phyloP scores from a whole-genome alignment of 768 basidiomycete species.

The Calocybe cyanea region DNA sequence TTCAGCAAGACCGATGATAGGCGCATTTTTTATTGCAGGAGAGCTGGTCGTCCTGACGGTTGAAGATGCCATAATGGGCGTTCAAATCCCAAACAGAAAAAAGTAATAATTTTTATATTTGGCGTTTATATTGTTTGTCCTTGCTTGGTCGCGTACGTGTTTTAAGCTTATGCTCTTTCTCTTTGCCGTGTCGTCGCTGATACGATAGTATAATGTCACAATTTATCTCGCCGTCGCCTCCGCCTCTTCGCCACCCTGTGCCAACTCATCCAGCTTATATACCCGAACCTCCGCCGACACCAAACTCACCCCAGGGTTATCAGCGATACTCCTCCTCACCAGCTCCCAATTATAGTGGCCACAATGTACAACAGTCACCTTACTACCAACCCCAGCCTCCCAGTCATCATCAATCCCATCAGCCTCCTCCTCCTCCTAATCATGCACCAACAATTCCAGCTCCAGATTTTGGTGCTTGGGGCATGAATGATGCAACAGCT shows the following conservation, averaged over 20 bases:
- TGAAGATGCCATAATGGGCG: conserved; percentile 32
- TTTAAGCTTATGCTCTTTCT: too few relatives aligned
- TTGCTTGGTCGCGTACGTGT: too few relatives aligned
- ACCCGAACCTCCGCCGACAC: conserved; percentile 77
- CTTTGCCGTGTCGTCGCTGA: too few relatives aligned
- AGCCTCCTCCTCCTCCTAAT: conserved; percentile 15
- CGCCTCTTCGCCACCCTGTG: conserved; percentile 83
- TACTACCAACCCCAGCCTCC: conserved; percentile 41
- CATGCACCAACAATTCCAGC: conserved; percentile 26
- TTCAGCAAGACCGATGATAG: conserved; percentile 76
- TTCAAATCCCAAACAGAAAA: neutral
- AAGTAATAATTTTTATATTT: too few relatives aligned
- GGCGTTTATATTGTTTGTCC: too few relatives aligned
- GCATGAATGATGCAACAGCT: conserved; percentile 89
- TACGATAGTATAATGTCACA: conserved; percentile 21
- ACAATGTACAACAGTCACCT: conserved; percentile 21
- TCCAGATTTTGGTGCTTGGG: conserved; percentile 69
- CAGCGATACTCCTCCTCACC: conserved; percentile 70
- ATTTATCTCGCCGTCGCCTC: conserved; percentile 51
- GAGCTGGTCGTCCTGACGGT: conserved; percentile 61
- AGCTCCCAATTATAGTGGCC: conserved; percentile 28
- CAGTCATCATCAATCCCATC: conserved; percentile 18
- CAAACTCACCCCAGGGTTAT: conserved; percentile 70
- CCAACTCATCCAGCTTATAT: conserved; percentile 86
- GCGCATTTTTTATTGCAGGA: conserved; percentile 83